Conservation (phyloP, 345 rosid species). For the Eucalyptus curtisii region DNA sequence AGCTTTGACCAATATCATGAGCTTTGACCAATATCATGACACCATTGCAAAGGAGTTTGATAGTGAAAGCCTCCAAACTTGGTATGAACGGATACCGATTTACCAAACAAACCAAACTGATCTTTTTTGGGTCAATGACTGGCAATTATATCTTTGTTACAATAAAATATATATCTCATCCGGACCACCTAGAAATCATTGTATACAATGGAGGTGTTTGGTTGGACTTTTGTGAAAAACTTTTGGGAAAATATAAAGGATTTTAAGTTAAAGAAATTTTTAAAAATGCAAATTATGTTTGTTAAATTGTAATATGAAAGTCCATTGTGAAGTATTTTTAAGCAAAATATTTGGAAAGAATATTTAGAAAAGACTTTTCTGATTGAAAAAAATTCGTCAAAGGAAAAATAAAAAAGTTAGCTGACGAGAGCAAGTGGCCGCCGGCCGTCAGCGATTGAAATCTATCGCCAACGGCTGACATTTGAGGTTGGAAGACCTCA, state of each 20-base stretch:
- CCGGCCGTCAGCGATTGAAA: accelerated
- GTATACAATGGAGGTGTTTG: no score
- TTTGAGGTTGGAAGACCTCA: no score
- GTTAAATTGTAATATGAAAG: no score
- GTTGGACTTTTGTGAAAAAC: accelerated
- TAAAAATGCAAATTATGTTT: no score
- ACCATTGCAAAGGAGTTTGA: background rate
- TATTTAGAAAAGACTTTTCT: no score
- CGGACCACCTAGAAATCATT: background rate
- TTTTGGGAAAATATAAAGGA: accelerated
- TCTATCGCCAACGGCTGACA: accelerated
- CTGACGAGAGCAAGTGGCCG: accelerated
- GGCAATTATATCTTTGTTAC: background rate
- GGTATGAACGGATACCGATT: background rate
- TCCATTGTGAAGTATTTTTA: no score
- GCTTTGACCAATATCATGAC: background rate
- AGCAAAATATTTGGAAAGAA: no score
- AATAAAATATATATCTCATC: background rate
- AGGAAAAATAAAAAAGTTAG: no score
- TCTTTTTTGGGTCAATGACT: background rate
- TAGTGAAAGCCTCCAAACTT: background rate
- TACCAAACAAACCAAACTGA: background rate
- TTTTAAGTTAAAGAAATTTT: no score
- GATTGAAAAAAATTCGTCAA: accelerated
- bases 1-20: background rate